Evolutionary conservation across 108 stramenopile genomes (phyloP), one percentile per base, ranked within the genome.

Genomic region (Cyclotella kingstonii): DNA sequence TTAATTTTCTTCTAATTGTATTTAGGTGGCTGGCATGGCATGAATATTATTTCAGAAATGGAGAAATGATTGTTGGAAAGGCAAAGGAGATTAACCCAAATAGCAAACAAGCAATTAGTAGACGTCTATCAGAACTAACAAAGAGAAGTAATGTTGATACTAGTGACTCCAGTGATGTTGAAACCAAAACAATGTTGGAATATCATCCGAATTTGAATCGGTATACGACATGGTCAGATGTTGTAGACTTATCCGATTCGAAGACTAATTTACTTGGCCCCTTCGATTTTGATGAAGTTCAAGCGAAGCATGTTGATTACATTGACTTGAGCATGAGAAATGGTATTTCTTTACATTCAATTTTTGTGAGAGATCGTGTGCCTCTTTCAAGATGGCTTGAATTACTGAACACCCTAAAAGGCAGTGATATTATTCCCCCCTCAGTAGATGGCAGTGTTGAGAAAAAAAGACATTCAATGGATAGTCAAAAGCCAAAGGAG

Each of bases 21-120:
- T n/a, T n/a, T n/a, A n/a, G n/a, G n/a, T 73, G 71, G 71, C 11
- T 64, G 21, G 54, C 52, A n/a, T 73, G 71, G 71, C 63, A 64
- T 30, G 48, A 54, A 52, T 73, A 39, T 47, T 28, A 33, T 3
- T 64, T 17, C 30, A 57, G 51, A 26, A 28, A 30, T 1, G 71
- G 63, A 5, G 40, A 73, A 4, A 56, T 64, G 49, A 38, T 58
- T 19, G 23, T 73, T 9, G 71, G 71, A 25, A 58, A 48, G 23
- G 34, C 45, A 11, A 63, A 23, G 41, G 71, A 73, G 36, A 47
- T 73, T 41, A 38, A 40, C 33, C 71, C 71, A 29, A 73, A 73
- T 52, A 39, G 33, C n/a, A 41, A 42, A 26, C 21, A 17, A 7
- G 63, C 54, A 8, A 31, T 73, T 28, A 9, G 19, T 10, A 34